Base-by-base conservation (phyloP, 1,284 basidiomycete genomes). In the Naganishia liquefaciens region DNA sequence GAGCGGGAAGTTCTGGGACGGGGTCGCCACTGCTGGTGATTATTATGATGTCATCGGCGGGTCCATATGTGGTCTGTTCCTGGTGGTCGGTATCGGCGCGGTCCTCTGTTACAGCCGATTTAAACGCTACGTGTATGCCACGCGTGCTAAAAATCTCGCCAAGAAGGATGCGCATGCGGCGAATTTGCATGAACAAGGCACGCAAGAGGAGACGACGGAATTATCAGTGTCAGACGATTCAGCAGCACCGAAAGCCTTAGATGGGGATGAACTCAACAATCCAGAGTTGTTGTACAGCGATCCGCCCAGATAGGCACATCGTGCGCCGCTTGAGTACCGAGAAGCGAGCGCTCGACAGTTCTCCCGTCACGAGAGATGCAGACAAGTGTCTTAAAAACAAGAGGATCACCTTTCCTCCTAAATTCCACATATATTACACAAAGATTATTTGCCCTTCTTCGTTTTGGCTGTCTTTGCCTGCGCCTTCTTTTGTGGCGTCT, bases 1-100 rank as follows among this genome's bases (percentile, higher is more conserved):
- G 15, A 47, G 53, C 19, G 64, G 64, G 15, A 54, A 49, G 30
- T 66, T 66, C 44, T 66, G 64, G 64, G 64, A 66, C 25, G 64
- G 64, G 5, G 64, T 66, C 3, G 52, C 58, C 19, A 47, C 46
- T 6, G 51, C 58, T 2, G 51, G 64, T 2, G 64, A 66, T 33
- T 40, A 62, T n/a, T 66, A 62, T 47, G 64, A 62, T 46, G 53
- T 62, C 10, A 60, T 66, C 15, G 64, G 64, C 3, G 64, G 64
- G 37, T 60, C 52, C 9, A 62, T 66, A 28, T 60, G 57, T 10
- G 64, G 64, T 13, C 51, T 52, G 10, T 66, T 66, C 39, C 57
- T 66, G 5, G 55, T 66, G 6, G 64, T 62, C 5, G 57, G 51
- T 1, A 37, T 66, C 13, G 37, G 15, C 13, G 60, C 57, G 6